Base-by-base conservation (phyloP, 2,329 filamentous ascomycete genomes). In the Myriosclerotinia curreyana region DNA sequence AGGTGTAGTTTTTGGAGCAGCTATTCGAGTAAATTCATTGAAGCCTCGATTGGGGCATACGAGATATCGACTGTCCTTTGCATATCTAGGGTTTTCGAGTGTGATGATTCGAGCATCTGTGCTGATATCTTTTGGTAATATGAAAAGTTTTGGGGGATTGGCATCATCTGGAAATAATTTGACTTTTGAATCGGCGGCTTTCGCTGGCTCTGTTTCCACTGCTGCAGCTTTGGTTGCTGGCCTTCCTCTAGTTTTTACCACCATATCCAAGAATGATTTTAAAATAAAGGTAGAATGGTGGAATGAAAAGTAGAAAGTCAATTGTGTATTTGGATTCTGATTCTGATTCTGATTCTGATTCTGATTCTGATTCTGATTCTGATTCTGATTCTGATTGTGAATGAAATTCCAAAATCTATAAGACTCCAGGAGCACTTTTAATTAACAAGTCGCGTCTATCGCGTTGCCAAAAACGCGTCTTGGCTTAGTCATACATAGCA, bases 1-100 rank as follows among this genome's bases (percentile, higher is more conserved):
- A 3, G 86, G 85, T 0, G 76, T 78, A 5, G 79, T 76, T 62
- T 80, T 82, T 12, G 83, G 81, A 0, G 81, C 79, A 2, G 80
- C 75, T 66, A 88, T 79, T 69, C 77, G 82, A 44, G 81, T 88
- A 72, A 89, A 86, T 71, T 90, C 87, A 77, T 85, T 86, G 66
- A 89, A 80, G 64, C 86, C 86, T 1, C 80, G 81, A 59, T 83
- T 75, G 3, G 85, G 84, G 68, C 86, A 88, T 40, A 85, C 79
- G 17, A 89, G 78, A 72, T 87, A 89, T 69, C 86, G 81, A 8
- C 82, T 79, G 3, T 83, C 81, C 40, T 78, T 80, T 22, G 75
- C 75, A 69, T 81, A 81, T 70, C 84, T 80, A 5, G 86, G 86
- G 68, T 89, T 81, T 25, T 82, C 81, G 46, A 90, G 79, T 1